These are phyloP conservation scores for Coemansia sp. DNA, from an alignment of 192 early-diverging fungal species.

Conservation along the genomic window DNA sequence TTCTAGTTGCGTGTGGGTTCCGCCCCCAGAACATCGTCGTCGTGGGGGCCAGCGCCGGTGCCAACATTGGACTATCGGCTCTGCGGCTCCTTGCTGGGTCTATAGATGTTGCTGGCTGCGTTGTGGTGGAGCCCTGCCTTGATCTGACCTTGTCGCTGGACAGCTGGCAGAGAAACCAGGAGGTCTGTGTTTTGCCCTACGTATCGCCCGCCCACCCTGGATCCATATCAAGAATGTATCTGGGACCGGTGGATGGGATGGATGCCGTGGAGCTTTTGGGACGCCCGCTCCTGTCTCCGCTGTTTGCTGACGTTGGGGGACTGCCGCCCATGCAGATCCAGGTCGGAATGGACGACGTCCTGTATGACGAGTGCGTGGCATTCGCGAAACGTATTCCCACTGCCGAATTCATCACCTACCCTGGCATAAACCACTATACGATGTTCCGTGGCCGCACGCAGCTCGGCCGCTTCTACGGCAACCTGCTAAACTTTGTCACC, in stretches of 20 bases:
- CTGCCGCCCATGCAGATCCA: constrained; percentile 25
- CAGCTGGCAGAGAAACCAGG: constrained; percentile 26
- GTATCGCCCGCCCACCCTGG: not conserved
- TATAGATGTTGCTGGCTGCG: not conserved
- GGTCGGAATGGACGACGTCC: constrained; percentile 18
- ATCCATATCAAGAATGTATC: constrained; percentile 24
- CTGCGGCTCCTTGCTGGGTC: constrained; percentile 9
- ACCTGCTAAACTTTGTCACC: constrained; percentile 14
- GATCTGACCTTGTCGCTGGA: constrained; percentile 17
- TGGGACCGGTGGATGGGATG: constrained; percentile 1
- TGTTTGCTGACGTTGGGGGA: not conserved
- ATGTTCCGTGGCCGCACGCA: constrained; percentile 21
- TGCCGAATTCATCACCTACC: constrained; percentile 14
- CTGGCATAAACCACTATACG: constrained; percentile 26
- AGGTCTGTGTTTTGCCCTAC: constrained; percentile 9
- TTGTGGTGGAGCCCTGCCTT: constrained; percentile 12
- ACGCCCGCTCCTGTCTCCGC: constrained; percentile 24
- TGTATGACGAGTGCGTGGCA: constrained; percentile 18
- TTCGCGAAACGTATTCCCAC: not conserved
- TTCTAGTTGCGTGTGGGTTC: constrained; percentile 18
- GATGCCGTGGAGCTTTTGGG: not conserved
- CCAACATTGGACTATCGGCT: constrained; percentile 12
- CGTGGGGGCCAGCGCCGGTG: constrained; percentile 23
- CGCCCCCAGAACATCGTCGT: constrained; percentile 9
- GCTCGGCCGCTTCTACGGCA: constrained; percentile 17